phyloP scores from a whole-genome alignment of 331 rosid species.

The Prunus yedoensis region DNA sequence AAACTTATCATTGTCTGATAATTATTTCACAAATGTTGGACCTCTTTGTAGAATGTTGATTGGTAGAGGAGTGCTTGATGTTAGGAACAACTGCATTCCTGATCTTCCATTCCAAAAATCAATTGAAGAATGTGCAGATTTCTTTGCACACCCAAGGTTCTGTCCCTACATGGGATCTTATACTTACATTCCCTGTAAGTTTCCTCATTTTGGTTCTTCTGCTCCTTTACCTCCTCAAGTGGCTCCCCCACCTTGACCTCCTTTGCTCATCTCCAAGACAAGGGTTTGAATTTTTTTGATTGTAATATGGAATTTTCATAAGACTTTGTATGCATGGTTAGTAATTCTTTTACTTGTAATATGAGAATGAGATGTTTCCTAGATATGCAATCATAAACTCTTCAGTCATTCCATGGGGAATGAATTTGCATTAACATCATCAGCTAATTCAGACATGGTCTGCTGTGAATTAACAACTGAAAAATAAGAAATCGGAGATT shows the following conservation, averaged over 20 bases:
- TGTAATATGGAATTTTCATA: slow-evolving; percentile 20
- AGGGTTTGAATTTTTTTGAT: slow-evolving; percentile 1
- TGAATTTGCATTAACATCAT: background rate
- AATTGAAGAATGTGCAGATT: slow-evolving; percentile 51
- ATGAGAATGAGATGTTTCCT: slow-evolving; percentile 16
- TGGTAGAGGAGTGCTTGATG: slow-evolving; percentile 61
- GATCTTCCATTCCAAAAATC: slow-evolving; percentile 78
- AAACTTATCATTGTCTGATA: slow-evolving; percentile 55
- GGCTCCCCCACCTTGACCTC: slow-evolving; percentile 30
- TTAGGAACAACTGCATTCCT: slow-evolving; percentile 69
- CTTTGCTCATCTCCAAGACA: slow-evolving; percentile 22
- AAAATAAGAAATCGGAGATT: no score
- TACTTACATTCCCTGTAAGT: slow-evolving; percentile 56
- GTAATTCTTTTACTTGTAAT: background rate
- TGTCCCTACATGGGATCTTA: slow-evolving; percentile 58
- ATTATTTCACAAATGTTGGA: slow-evolving; percentile 63
- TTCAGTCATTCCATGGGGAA: background rate
- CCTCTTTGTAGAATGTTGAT: slow-evolving; percentile 71
- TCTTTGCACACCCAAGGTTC: slow-evolving; percentile 49
- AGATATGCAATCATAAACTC: slow-evolving; percentile 1
- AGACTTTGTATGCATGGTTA: background rate
- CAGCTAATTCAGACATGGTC: no score
- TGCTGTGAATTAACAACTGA: no score
- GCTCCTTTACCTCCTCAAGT: slow-evolving; percentile 34
- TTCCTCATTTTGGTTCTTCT: slow-evolving; percentile 28